Evolutionary conservation across 495 filamentous ascomycete species (phyloP), one percentile per base, ranked within the genome.

Genomic region (Lasiosphaeria ovina): DNA sequence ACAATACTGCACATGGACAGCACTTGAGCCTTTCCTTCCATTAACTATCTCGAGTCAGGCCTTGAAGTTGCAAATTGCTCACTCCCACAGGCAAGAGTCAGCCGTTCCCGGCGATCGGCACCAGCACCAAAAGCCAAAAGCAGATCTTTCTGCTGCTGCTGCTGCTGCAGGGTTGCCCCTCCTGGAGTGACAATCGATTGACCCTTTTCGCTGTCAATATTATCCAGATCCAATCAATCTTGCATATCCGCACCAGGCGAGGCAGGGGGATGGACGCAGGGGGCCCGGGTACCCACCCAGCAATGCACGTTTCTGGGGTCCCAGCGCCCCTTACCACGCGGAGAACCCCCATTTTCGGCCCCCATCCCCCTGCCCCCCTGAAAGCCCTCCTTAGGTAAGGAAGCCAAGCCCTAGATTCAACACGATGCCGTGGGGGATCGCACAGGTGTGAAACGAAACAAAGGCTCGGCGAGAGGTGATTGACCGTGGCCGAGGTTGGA

Each of bases 221-320:
- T 57, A 55, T 36, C 56, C 61, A 55, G 60, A 66, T 60, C 72
- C 62, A 74, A 66, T 63, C 69, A 62, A 69, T 61, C 62, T 72
- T 61, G 72, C 73, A 76, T 62, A 62, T 64, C 51, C 59, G 48
- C 44, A 47, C 5, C 44, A 47, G 51, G 34, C 40, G 57, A n/a
- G 42, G 61, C 38, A 12, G 45, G 52, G 51, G 45, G 16, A 35
- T 24, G 55, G 36, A 58, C 62, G 57, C 57, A 58, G 62, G 57
- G 40, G 50, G 4, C 42, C 12, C 3, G 44, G 54, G 3, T 6
- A 5, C 17, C 9, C 16, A 16, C 36, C 16, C 17, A 44, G n/a
- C 34, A 38, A 12, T 36, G 24, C 51, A 16, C 34, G 11, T 16
- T 36, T 53, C 3, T 38, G 40, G 44, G 51, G 51, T 45, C 54